These are phyloP conservation scores for Penicillium salamii DNA, from an alignment of 495 filamentous ascomycete species.

Conservation along the genomic window DNA sequence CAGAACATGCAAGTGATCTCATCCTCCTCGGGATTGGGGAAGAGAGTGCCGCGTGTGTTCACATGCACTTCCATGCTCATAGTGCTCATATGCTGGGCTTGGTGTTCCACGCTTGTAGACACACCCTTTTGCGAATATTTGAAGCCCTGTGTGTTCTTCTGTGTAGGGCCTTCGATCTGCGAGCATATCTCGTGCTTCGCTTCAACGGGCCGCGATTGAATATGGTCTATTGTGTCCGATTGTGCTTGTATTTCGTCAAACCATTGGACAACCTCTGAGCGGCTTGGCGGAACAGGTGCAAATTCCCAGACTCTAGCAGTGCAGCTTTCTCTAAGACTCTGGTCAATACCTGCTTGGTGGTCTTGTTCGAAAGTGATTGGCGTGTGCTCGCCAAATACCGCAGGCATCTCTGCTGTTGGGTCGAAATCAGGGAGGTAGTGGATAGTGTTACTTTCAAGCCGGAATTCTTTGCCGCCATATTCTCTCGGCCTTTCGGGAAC, in stretches of 20 bases:
- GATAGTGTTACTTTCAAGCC: slow-evolving; percentile 66
- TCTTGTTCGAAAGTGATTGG: slow-evolving; percentile 42
- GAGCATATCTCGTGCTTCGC: slow-evolving; percentile 52
- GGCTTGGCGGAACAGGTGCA: slow-evolving; percentile 61
- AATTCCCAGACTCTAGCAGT: slow-evolving; percentile 40
- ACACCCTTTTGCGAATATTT: slow-evolving; percentile 80
- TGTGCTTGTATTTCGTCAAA: slow-evolving; percentile 38
- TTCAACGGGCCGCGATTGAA: slow-evolving; percentile 4
- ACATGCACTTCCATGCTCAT: slow-evolving; percentile 97
- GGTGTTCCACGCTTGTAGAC: slow-evolving; percentile 75
- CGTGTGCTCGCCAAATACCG: slow-evolving; percentile 53
- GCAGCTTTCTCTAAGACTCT: slow-evolving; percentile 41
- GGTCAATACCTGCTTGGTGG: slow-evolving; percentile 48
- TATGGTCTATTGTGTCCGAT: slow-evolving; percentile 1
- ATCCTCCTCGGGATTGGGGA: slow-evolving; percentile 86
- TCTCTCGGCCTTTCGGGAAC: slow-evolving; percentile 75
- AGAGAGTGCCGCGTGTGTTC: slow-evolving; percentile 75
- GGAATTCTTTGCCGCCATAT: slow-evolving; percentile 88
- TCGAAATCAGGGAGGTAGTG: slow-evolving; percentile 82
- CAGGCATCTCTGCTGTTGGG: slow-evolving; percentile 53
- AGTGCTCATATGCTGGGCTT: slow-evolving; percentile 91
- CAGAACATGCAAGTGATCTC: slow-evolving; percentile 90
- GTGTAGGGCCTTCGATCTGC: slow-evolving; percentile 88
- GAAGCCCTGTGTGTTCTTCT: slow-evolving; percentile 78
- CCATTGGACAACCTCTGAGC: slow-evolving; percentile 70